Base-by-base conservation (phyloP, 768 basidiomycete genomes). In the Arthromyces matolae region DNA sequence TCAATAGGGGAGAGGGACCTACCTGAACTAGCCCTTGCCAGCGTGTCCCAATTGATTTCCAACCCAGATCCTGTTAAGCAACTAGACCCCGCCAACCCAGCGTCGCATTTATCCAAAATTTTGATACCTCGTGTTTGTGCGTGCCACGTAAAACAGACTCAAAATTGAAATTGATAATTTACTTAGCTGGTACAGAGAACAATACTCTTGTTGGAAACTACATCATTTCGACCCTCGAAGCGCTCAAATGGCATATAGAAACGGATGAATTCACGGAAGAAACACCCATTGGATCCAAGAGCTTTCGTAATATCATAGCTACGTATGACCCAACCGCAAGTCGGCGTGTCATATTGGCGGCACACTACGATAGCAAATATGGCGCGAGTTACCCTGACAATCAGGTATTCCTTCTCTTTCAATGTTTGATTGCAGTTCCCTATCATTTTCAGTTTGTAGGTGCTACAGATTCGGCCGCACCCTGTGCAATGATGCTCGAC, bases 401-500 rank as follows among this genome's bases (percentile, higher is more conserved):
- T 60, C 85, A 90, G 72, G 93, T 89, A 58, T 49, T 73, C 42
- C 27, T 27, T 18, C 37, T 13, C 12, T 10, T 8, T 27, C 14
- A n/a, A 9, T 44, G 7, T 20, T 7, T 18, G 29, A 19, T 9
- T 18, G n/a, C 6, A 1, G 13, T 28, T 20, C 8, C 42, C 42
- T 31, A 28, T 47, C 29, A 42, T 41, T n/a, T 34, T 18, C 67
- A 97, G 90, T 99, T 99, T 63, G 72, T 99, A 59, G 96, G 96
- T 27, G 96, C 96, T 8, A 98, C 93, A 8, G 96, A 99, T 63
- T 96, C 93, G 1, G 96, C 94, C 5, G 93, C 91, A 27, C 84
- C 96, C 2, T 97, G 94, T 55, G 92, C 93, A 4, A 84, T 98
- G 68, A 78, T 99, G 72, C 79, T 97, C 23, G 93, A 97, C 66